Evolutionary conservation across 345 rosid genomes (phyloP).

Genomic region (Moringa oleifera): DNA sequence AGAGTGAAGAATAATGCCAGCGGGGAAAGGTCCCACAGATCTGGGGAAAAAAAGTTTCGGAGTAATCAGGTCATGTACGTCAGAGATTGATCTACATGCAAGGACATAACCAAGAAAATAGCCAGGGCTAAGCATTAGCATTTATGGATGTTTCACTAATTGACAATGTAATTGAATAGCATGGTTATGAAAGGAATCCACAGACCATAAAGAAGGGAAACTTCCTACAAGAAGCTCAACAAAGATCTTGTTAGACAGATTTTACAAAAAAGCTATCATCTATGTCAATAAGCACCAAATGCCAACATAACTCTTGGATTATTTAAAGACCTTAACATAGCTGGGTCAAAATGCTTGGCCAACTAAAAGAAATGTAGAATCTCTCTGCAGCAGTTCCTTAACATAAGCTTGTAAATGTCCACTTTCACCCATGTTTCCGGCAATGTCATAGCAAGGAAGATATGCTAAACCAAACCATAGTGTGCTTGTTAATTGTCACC

Average conservation of each 20-base stretch:
- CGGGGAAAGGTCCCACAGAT: slow-evolving; percentile 76
- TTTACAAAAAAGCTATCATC: not conserved
- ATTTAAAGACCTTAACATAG: not conserved
- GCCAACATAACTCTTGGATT: not conserved
- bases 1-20: slow-evolving; percentile 82
- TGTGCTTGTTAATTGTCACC: not conserved
- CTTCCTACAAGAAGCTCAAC: not conserved
- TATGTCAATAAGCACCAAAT: not conserved
- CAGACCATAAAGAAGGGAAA: not conserved
- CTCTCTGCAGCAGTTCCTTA: too few species aligned
- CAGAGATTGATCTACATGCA: not conserved
- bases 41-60: slow-evolving; percentile 24
- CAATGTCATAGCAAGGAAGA: not conserved
- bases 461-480: not conserved
- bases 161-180: not conserved
- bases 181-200: not conserved
- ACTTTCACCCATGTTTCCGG: not conserved
- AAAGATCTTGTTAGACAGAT: not conserved
- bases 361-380: not conserved
- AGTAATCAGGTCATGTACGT: slow-evolving; percentile 8
- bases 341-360: not conserved
- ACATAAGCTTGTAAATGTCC: not conserved
- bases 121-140: too few species aligned
- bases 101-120: not conserved
- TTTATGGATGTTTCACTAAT: not conserved